Conservation (phyloP, 108 stramenopile genomes). For the Nitzschia palea region DNA sequence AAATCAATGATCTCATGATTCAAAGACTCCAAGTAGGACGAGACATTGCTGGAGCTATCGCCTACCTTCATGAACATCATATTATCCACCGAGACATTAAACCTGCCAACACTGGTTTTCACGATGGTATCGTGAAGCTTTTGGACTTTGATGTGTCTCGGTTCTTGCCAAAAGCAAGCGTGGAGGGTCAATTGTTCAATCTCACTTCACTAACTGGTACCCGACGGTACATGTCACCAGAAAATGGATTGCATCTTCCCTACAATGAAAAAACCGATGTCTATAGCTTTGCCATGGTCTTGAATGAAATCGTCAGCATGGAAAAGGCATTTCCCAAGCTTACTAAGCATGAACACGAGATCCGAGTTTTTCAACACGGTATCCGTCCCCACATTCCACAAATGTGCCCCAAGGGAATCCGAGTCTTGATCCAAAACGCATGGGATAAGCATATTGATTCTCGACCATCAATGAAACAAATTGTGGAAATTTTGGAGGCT, state of each 20-base stretch:
- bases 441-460: slow-evolving; percentile 11
- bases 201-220: slow-evolving; percentile 17
- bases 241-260: slow-evolving; percentile 14
- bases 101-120: slow-evolving; percentile 39
- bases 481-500: background rate
- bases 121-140: slow-evolving; percentile 12
- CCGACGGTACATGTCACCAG: slow-evolving; percentile 43
- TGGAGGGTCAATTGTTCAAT: slow-evolving; percentile 5
- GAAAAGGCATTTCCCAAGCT: background rate
- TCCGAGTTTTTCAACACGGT: background rate
- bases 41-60: slow-evolving; percentile 13
- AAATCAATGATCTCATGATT: background rate
- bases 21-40: background rate
- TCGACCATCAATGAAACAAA: slow-evolving; percentile 13
- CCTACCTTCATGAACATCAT: slow-evolving; percentile 22
- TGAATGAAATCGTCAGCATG: slow-evolving; percentile 4
- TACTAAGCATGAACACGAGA: slow-evolving; percentile 1
- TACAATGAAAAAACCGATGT: slow-evolving; percentile 62
- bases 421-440: background rate
- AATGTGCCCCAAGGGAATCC: background rate
- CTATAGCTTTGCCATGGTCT: slow-evolving; percentile 55
- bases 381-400: slow-evolving; percentile 1
- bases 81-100: slow-evolving; percentile 42
- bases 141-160: slow-evolving; percentile 25
- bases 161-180: background rate